A percentile compares a stretch with the other conserved stretches of the same genome.
Conservation (phyloP, 2,329 filamentous ascomycete genomes). For the Neofusicoccum cordaticola region DNA sequence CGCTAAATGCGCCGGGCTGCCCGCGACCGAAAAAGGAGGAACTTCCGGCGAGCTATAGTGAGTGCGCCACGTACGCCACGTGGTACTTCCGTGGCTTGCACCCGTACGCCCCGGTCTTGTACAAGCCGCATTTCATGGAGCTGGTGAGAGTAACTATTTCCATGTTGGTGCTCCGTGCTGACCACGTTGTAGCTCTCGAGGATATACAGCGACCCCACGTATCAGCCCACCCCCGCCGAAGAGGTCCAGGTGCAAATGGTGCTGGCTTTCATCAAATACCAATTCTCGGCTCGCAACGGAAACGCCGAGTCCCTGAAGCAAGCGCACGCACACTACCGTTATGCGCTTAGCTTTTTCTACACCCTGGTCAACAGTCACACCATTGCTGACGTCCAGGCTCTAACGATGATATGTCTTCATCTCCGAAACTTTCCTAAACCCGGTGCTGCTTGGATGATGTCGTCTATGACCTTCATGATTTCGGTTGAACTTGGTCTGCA, state of each 20-base stretch:
- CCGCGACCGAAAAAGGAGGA: slow-evolving; percentile 13
- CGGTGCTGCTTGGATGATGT: slow-evolving; percentile 68
- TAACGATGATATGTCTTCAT: slow-evolving; percentile 69
- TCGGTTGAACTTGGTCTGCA: slow-evolving; percentile 76
- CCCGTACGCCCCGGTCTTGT: slow-evolving; percentile 71
- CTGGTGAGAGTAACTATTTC: slow-evolving; percentile 51
- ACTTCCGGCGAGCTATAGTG: slow-evolving; percentile 14
- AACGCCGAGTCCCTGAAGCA: slow-evolving; percentile 56
- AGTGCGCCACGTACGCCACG: slow-evolving; percentile 53
- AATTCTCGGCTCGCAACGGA: slow-evolving; percentile 69
- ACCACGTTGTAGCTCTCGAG: slow-evolving; percentile 29
- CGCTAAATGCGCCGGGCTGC: slow-evolving; percentile 45
- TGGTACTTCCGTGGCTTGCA: slow-evolving; percentile 75
- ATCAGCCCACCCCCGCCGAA: slow-evolving; percentile 62
- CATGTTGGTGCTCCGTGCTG: background rate
- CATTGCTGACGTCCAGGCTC: slow-evolving; percentile 67
- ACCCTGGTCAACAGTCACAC: slow-evolving; percentile 61
- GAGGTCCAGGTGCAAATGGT: slow-evolving; percentile 74
- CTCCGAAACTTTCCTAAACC: slow-evolving; percentile 77
- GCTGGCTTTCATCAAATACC: slow-evolving; percentile 73
- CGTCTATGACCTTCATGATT: slow-evolving; percentile 61
- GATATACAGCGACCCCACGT: slow-evolving; percentile 68
- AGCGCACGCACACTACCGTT: slow-evolving; percentile 78
- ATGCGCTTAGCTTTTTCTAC: slow-evolving; percentile 66
- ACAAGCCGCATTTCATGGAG: slow-evolving; percentile 69